Base-by-base conservation (phyloP, 78 protist genomes). In the Guillardia theta region DNA sequence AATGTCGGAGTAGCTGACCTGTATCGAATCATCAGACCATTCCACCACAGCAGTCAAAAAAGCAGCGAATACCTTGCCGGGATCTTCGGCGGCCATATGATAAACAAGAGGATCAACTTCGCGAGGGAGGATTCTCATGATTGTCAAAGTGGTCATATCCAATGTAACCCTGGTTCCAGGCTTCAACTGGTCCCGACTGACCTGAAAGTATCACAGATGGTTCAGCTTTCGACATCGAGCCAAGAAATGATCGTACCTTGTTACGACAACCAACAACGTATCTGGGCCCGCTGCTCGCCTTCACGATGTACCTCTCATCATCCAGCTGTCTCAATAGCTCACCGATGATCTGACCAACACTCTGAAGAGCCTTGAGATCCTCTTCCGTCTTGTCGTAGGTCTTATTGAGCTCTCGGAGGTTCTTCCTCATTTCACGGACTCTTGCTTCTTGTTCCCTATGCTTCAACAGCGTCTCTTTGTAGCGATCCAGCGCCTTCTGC, bases 81-180 rank as follows among this genome's bases (percentile, higher is more conserved):
- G 96, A 46, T 97, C 96, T 95, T 99, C 99, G 12, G 64, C 22
- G 15, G 96, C 46, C 99, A 99, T 99, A 94, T 98, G 97, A 97
- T 95, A 98, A 24, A 99, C 99, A 8, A 98, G 58, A 36, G 99
- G 99, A 78, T 99, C 99, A 6, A 99, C 99, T 96, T 99, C 99
- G 33, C 98, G 94, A 0, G 95, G 94, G 39, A 99, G 94, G 18
- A 96, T 83, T 27, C 99, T 96, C 99, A 99, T 98, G 96, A 99
- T 99, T 4, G 99, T 99, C 58, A 99, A 95, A 21, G 99, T 99
- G 19, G 99, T 97, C 97, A 98, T 98, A 95, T 99, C 99, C n/a
- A 99, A 97, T 36, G 99, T 96, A 1, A 99, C 99, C 27, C 99
- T 98, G 12, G 99, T 97, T 24, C 99, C 98, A 18, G 98, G 95